A percentile compares a stretch with the other conserved stretches of the same genome.
phyloP scores from a whole-genome alignment of 371 early-diverging fungal genomes.

The Mucor plumbeus region DNA sequence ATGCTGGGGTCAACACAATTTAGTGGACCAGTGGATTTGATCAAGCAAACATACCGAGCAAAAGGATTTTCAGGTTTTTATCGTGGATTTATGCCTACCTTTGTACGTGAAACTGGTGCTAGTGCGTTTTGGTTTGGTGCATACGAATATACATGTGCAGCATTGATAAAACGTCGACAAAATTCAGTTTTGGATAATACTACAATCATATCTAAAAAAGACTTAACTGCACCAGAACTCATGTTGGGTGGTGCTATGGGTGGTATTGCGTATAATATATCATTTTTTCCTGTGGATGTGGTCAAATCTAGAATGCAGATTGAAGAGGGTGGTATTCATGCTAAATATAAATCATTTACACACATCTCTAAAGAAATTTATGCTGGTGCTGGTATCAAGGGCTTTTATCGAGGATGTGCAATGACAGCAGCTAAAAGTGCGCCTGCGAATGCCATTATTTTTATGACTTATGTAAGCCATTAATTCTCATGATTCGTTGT shows the following conservation, averaged over 20 bases:
- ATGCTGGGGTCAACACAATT: conserved; percentile 45
- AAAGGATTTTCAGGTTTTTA: conserved; percentile 80
- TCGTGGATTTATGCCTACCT: conserved; percentile 86
- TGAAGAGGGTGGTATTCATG: conserved; percentile 56
- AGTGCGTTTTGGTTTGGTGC: conserved; percentile 95
- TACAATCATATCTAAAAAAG: conserved; percentile 52
- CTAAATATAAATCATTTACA: conserved; percentile 41
- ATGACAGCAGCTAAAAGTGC: conserved; percentile 88
- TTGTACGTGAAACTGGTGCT: conserved; percentile 89
- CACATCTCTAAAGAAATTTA: conserved; percentile 74
- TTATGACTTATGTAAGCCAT: conserved; percentile 75
- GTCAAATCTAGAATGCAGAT: conserved; percentile 94
- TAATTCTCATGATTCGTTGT: not conserved
- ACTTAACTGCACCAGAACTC: conserved; percentile 66
- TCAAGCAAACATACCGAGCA: conserved; percentile 60
- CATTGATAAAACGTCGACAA: conserved; percentile 56
- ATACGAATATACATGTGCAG: conserved; percentile 79
- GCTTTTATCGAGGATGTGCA: conserved; percentile 93
- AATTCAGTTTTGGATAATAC: conserved; percentile 1
- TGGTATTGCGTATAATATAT: conserved; percentile 89
- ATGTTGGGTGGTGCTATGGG: conserved; percentile 91
- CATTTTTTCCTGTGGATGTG: conserved; percentile 92
- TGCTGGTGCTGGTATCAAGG: conserved; percentile 75
- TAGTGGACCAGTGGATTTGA: conserved; percentile 74
- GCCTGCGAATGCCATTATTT: conserved; percentile 92